Evolutionary conservation across 1,284 basidiomycete genomes (phyloP).

Genomic region (Sphagnurus paluster): DNA sequence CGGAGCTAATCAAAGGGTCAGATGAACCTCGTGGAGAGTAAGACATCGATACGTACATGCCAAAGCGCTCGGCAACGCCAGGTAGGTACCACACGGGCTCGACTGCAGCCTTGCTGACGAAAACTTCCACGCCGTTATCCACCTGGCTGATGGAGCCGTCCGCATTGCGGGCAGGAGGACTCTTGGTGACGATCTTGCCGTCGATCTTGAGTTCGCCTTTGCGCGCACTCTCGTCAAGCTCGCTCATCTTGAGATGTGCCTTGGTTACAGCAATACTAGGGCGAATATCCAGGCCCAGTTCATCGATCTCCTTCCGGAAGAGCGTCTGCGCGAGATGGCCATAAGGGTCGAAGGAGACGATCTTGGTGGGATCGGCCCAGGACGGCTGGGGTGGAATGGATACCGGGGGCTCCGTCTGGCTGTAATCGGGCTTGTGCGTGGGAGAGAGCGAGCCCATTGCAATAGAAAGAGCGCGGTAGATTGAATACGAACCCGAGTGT

Average conservation of each 20-base stretch:
- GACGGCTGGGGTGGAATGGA: conserved; percentile 77
- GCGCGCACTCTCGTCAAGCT: conserved; percentile 82
- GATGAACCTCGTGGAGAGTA: conserved; percentile 6
- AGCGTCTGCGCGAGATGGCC: conserved; percentile 87
- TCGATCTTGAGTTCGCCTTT: conserved; percentile 79
- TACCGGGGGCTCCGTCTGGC: conserved; percentile 88
- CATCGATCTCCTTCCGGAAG: conserved; percentile 70
- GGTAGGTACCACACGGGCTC: conserved; percentile 96
- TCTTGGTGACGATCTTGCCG: conserved; percentile 80
- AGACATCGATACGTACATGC: conserved; percentile 62
- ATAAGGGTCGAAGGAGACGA: conserved; percentile 94
- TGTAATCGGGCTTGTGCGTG: conserved; percentile 85
- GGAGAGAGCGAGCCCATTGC: conserved; percentile 89
- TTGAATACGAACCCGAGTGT: conserved; percentile 91
- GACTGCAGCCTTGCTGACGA: conserved; percentile 85
- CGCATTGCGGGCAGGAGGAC: conserved; percentile 55
- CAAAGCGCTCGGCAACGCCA: conserved; percentile 88
- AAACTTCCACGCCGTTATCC: conserved; percentile 85
- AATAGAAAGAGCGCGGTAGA: conserved; percentile 91
- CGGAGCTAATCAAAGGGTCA: conserved; percentile 53
- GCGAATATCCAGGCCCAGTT: conserved; percentile 67
- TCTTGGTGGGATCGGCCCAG: conserved; percentile 84
- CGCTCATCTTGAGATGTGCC: conserved; percentile 87
- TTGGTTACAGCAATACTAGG: conserved; percentile 91
- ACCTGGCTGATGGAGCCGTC: conserved; percentile 59